Evolutionary conservation across 2,329 filamentous ascomycete genomes (phyloP), one percentile per base, ranked within the genome.

Genomic region (Xylariaceae sp.): DNA sequence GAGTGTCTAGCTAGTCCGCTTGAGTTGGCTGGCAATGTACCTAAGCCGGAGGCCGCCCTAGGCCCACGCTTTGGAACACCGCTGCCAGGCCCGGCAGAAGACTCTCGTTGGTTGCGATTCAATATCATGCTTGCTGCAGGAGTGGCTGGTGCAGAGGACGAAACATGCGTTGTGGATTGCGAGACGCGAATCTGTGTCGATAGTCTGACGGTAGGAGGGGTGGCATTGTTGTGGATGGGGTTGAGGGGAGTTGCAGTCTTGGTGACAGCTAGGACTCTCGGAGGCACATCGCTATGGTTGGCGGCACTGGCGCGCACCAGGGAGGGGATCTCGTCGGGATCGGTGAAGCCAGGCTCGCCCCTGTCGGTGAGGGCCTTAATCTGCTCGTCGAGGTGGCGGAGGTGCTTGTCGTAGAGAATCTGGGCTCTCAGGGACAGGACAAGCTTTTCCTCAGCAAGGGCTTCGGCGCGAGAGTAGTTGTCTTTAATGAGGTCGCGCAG

Each of bases 381-480:
- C 57, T 83, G 78, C 40, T 71, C 62, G 57, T 86, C 86, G 62
- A 77, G 82, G 62, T 70, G 79, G 61, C 70, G 77, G 55, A 73
- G 73, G 67, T 85, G 81, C 57, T 83, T 83, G 59, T 84, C 80
- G 60, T 81, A 73, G 34, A 76, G 70, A 38, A 68, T 61, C 57
- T 80, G 74, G 45, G 81, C 68, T 65, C 86, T 89, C 52, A 83
- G 75, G 4, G 82, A 76, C 22, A 93, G 69, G 3, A 75, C 75
- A 42, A 88, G 74, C 71, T 93, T 93, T 62, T 93, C 87, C 43
- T 82, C 77, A 46, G 88, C 82, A 25, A 93, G 69, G 48, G 81
- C 73, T 52, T 90, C 82, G 42, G 85, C 85, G 54, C 77, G 79
- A 50, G 77, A 76, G 58, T 78, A 92, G 59, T 82, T 83, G 49